Percentiles rank a stretch among this genome's conserved stretches.
phyloP scores from a whole-genome alignment of 202 grass and related monocot genomes.

The Brachypodium distachyon region DNA sequence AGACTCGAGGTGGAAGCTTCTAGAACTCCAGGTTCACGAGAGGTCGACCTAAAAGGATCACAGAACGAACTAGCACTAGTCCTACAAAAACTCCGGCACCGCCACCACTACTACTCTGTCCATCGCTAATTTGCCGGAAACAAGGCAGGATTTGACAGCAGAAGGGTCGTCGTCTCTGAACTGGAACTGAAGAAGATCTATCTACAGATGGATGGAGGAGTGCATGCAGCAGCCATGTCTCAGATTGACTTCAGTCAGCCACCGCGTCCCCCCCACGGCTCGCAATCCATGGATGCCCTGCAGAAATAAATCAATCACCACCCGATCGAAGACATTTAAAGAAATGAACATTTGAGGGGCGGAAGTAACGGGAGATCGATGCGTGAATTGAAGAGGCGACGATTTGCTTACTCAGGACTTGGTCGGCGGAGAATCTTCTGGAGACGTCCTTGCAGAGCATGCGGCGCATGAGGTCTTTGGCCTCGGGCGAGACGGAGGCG shows the following conservation, averaged over 20 bases:
- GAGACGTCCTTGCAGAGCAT: slow-evolving; percentile 82
- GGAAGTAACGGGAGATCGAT: background rate
- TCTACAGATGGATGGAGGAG: background rate
- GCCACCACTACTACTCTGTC: background rate
- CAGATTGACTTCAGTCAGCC: background rate
- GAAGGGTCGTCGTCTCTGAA: background rate
- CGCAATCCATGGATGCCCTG: slow-evolving; percentile 70
- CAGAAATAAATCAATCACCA: background rate
- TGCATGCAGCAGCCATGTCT: background rate
- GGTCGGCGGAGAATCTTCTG: slow-evolving; percentile 66
- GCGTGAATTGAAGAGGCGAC: background rate
- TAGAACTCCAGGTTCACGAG: slow-evolving; percentile 1
- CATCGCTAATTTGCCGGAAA: background rate
- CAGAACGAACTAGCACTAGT: background rate
- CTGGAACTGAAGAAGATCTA: background rate
- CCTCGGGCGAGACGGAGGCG: slow-evolving; percentile 50
- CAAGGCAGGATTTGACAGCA: background rate
- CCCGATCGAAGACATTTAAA: background rate
- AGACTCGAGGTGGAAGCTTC: background rate
- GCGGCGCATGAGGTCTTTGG: slow-evolving; percentile 80
- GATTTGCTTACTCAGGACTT: slow-evolving; percentile 52
- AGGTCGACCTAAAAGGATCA: background rate
- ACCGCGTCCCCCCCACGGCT: slow-evolving; percentile 24
- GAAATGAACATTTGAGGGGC: background rate
- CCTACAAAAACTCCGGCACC: background rate